phyloP scores from a whole-genome alignment of 2,329 filamentous ascomycete species.

The Geosmithia morbida region DNA sequence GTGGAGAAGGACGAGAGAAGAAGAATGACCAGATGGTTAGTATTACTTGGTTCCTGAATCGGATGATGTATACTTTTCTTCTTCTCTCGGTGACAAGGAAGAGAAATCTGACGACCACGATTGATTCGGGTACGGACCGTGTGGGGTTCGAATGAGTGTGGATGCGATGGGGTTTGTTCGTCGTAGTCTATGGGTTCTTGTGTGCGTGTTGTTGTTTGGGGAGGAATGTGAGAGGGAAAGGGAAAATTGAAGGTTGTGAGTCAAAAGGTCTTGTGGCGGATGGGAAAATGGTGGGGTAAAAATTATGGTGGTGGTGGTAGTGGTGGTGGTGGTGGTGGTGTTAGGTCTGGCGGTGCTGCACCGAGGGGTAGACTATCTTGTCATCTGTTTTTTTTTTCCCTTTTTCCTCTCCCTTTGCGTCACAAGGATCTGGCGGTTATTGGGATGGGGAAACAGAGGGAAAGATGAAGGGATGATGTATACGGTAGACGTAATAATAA shows the following conservation, averaged over 20 bases:
- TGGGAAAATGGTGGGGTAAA: conserved; percentile 4
- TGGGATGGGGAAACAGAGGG: too few species aligned
- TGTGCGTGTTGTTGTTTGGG: not conserved
- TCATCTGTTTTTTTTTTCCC: not conserved
- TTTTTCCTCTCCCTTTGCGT: not conserved
- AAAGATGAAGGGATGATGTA: not conserved
- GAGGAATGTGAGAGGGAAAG: not conserved
- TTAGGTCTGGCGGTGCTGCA: conserved; percentile 2
- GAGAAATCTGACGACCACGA: not conserved
- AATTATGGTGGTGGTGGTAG: conserved; percentile 1
- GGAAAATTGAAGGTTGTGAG: not conserved
- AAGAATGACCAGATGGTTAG: not conserved
- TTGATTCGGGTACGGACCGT: not conserved
- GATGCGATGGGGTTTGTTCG: not conserved
- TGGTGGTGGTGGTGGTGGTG: not conserved
- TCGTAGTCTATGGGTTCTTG: too few species aligned
- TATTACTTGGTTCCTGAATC: too few species aligned
- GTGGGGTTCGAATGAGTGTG: too few species aligned
- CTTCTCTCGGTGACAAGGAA: not conserved
- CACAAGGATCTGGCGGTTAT: too few species aligned
- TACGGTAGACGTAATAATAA: not conserved
- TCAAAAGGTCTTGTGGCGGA: conserved; percentile 2
- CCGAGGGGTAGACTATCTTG: conserved; percentile 1
- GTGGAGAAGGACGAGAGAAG: not conserved
- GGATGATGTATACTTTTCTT: too few species aligned